Percentiles rank a stretch among this genome's conserved stretches.
These are phyloP conservation scores for Beauveria australis DNA, from an alignment of 2,329 filamentous ascomycete genomes.

Conservation along the genomic window DNA sequence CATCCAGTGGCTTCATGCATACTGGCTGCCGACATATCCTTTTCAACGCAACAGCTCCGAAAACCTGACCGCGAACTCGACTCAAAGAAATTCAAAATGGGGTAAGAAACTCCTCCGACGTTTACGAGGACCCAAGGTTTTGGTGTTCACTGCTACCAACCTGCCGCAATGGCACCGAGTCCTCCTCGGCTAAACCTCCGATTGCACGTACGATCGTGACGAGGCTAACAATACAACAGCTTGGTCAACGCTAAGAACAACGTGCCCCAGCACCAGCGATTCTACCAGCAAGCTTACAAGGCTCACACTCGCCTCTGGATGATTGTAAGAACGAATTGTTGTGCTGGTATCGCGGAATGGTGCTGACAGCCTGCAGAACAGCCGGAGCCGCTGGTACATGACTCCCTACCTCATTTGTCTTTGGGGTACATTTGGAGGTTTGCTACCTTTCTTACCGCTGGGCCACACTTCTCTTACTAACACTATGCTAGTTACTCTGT, in stretches of 20 bases:
- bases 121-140: not conserved
- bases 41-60: slow-evolving; percentile 12
- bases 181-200: slow-evolving; percentile 2
- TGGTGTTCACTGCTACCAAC: not conserved
- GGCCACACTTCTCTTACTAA: slow-evolving; percentile 13
- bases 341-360: slow-evolving; percentile 13
- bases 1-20: slow-evolving; percentile 8
- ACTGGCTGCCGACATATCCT: slow-evolving; percentile 15
- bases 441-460: slow-evolving; percentile 22
- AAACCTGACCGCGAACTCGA: slow-evolving; percentile 11
- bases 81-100: slow-evolving; percentile 28
- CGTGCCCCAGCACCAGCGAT: slow-evolving; percentile 65
- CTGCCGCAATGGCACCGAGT: not conserved
- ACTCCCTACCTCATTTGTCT: slow-evolving; percentile 60
- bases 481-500: slow-evolving; percentile 44
- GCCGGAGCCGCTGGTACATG: slow-evolving; percentile 56
- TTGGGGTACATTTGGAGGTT: slow-evolving; percentile 56
- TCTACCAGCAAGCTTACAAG: slow-evolving; percentile 67
- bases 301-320: slow-evolving; percentile 63
- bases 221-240: slow-evolving; percentile 29
- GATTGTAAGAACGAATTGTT: slow-evolving; percentile 52
- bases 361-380: slow-evolving; percentile 37
- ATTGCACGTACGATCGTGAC: slow-evolving; percentile 15
- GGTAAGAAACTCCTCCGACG: slow-evolving; percentile 22
- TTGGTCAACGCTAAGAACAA: slow-evolving; percentile 66